Conservation (phyloP, 495 filamentous ascomycete species). For the Aspergillus saccharolyticus region DNA sequence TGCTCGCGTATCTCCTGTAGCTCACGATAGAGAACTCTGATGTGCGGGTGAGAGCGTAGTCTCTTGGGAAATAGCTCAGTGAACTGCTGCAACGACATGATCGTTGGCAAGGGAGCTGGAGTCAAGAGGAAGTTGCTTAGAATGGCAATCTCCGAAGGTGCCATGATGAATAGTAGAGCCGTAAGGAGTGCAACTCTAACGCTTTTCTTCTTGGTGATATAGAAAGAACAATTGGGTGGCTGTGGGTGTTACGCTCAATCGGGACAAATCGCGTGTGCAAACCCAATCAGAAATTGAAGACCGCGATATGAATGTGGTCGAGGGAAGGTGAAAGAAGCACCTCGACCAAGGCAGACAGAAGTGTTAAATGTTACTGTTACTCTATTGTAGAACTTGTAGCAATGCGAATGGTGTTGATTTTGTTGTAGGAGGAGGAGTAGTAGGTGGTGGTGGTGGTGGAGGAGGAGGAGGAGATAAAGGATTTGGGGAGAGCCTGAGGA, state of each 20-base stretch:
- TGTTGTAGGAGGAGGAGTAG: not conserved
- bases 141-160: slow-evolving; percentile 66
- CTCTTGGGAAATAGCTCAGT: slow-evolving; percentile 68
- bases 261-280: not conserved
- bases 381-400: not conserved
- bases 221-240: not conserved
- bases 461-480: not conserved
- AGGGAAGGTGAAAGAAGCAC: not conserved
- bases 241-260: slow-evolving; percentile 2
- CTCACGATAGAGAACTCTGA: slow-evolving; percentile 72
- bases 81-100: slow-evolving; percentile 71
- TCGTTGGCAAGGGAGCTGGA: slow-evolving; percentile 64
- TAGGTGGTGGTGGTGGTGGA: too few species aligned
- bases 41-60: slow-evolving; percentile 63
- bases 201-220: not conserved
- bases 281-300: not conserved
- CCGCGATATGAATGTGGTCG: not conserved
- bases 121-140: slow-evolving; percentile 73
- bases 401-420: not conserved
- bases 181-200: not conserved
- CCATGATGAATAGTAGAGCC: slow-evolving; percentile 44
- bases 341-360: not conserved
- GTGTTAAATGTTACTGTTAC: not conserved
- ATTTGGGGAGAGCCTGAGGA: too few species aligned
- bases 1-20: slow-evolving; percentile 66